These are phyloP conservation scores for Stropharia rugosoannulata DNA, from an alignment of 768 basidiomycete genomes.

Conservation along the genomic window DNA sequence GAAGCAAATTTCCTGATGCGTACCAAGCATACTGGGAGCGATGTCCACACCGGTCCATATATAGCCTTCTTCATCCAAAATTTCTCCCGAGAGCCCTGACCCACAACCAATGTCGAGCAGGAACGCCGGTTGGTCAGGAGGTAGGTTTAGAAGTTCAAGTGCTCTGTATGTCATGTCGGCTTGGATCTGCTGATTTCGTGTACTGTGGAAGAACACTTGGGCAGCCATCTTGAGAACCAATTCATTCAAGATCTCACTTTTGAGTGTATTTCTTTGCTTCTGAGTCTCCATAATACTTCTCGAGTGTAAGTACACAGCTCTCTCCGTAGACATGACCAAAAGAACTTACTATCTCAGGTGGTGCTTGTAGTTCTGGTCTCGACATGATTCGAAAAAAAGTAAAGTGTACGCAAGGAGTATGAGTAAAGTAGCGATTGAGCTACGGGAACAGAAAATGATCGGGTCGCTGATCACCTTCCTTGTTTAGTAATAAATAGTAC, in stretches of 20 bases:
- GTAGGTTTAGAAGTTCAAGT: conserved; percentile 84
- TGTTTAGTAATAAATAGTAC: not conserved
- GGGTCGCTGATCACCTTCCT: not conserved
- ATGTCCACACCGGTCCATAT: conserved; percentile 94
- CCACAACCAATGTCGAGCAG: conserved; percentile 97
- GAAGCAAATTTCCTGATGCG: conserved; percentile 22
- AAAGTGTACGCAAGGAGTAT: no score
- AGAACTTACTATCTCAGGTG: conserved; percentile 81
- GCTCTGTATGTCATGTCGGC: conserved; percentile 97
- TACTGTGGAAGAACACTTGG: conserved; percentile 44
- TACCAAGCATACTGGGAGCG: conserved; percentile 95
- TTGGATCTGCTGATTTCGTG: conserved; percentile 95
- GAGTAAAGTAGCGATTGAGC: conserved; percentile 1
- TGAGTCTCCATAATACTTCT: conserved; percentile 92
- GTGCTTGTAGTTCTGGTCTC: conserved; percentile 83
- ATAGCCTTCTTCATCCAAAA: conserved; percentile 92
- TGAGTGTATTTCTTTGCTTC: conserved; percentile 97
- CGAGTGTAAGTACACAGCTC: conserved; percentile 2
- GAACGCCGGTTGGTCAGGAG: conserved; percentile 76
- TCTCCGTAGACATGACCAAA: not conserved
- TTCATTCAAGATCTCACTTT: conserved; percentile 56
- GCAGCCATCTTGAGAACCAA: conserved; percentile 8
- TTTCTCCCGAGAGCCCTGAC: conserved; percentile 94
- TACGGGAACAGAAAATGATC: conserved; percentile 9
- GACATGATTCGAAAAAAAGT: conserved; percentile 53